Conservation (phyloP, 257 asterid species). For the Solanum medicagineum region DNA sequence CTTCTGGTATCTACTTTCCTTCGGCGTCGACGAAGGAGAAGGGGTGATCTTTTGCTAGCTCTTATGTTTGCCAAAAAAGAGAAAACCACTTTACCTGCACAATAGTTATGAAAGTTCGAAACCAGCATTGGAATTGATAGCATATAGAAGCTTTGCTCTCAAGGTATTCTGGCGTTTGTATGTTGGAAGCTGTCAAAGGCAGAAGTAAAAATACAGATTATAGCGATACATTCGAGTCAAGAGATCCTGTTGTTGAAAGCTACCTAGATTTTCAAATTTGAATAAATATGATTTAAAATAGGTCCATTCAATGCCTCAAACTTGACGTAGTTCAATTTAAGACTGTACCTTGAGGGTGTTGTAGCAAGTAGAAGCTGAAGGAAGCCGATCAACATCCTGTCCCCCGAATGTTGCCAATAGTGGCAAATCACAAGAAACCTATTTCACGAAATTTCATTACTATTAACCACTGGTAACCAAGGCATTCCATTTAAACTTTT, state of each 20-base stretch:
- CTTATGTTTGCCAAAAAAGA: neutral
- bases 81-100: neutral
- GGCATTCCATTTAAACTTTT: neutral
- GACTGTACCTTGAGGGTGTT: slow-evolving; percentile 74
- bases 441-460: neutral
- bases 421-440: slow-evolving; percentile 82
- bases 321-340: neutral
- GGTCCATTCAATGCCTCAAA: neutral
- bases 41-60: neutral
- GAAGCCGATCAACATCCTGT: slow-evolving; percentile 97
- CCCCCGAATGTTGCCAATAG: slow-evolving; percentile 93
- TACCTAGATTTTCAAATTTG: neutral
- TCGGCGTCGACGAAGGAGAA: neutral
- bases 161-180: slow-evolving; percentile 75
- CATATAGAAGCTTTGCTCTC: slow-evolving; percentile 82
- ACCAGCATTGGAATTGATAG: slow-evolving; percentile 93
- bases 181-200: slow-evolving; percentile 76
- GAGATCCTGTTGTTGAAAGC: neutral
- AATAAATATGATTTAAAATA: neutral
- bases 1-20: neutral
- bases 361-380: slow-evolving; percentile 97
- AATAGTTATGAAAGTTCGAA: slow-evolving; percentile 70
- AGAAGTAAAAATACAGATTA: slow-evolving; percentile 3
- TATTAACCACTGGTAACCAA: neutral
- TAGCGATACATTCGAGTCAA: neutral